These are phyloP conservation scores for Sonneratia alba DNA, from an alignment of 345 rosid genomes.

Conservation along the genomic window DNA sequence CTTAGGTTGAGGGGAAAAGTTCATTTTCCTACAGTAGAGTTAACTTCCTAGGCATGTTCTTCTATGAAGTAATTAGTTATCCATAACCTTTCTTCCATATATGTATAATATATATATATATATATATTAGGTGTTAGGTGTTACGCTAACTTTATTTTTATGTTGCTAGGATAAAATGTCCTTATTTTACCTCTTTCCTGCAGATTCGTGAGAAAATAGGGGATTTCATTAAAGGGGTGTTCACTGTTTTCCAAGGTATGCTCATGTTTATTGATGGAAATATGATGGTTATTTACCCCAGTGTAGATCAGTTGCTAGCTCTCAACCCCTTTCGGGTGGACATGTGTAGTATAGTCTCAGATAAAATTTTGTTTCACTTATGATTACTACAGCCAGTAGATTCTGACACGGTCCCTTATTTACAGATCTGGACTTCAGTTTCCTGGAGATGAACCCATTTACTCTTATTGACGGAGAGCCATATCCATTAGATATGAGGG, in stretches of 20 bases:
- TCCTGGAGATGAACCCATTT: conserved; percentile 94
- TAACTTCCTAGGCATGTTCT: neutral
- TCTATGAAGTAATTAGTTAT: neutral
- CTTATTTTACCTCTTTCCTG: conserved; percentile 12
- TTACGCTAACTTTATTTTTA: neutral
- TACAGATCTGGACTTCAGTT: conserved; percentile 85
- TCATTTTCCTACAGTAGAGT: neutral
- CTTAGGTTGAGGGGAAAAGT: neutral
- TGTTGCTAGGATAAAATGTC: conserved; percentile 4
- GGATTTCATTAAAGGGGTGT: conserved; percentile 65
- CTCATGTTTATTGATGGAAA: neutral
- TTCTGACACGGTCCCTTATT: neutral
- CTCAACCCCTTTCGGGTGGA: neutral
- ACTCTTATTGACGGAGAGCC: conserved; percentile 80
- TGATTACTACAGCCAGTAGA: neutral
- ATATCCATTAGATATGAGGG: conserved; percentile 95
- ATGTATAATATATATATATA: too few relatives aligned
- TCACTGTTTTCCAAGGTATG: conserved; percentile 79
- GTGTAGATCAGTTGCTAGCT: neutral
- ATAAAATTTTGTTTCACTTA: neutral
- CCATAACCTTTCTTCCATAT: too few relatives aligned
- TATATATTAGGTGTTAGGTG: too few relatives aligned
- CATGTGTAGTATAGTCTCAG: neutral
- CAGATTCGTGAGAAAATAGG: conserved; percentile 79
- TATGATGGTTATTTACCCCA: conserved; percentile 1